Base-by-base conservation (phyloP, 2,329 filamentous ascomycete genomes). In the Trichoderma atroviride region DNA sequence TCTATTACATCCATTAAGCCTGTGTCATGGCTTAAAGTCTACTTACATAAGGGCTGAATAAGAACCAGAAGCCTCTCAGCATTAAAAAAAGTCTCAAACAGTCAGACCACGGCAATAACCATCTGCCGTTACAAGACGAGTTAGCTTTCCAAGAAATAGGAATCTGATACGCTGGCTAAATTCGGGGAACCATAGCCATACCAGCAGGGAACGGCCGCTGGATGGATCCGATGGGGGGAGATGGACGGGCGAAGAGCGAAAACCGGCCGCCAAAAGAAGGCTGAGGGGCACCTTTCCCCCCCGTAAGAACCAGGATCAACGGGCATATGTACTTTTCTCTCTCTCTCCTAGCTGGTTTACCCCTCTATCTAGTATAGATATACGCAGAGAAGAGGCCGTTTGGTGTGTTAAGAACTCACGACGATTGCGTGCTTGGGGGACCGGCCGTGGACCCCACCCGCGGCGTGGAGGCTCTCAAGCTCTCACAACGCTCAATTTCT, bases 401-500 rank as follows among this genome's bases (percentile, higher is more conserved):
- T 37, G 33, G 47, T 59, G 63, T 27, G 35, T 50, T 29, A 58
- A 52, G 37, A 37, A 29, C 53, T 19, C 31, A 55, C 24, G 24
- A 33, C 55, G 53, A 69, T 69, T 60, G 68, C 68, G 68, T 69
- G 68, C 68, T 69, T 47, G 61, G 16, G 27, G 56, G 33, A 35
- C 33, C 57, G 56, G 61, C 56, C 47, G 60, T 56, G 50, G 31
- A 31, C 68, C 69, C 61, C 63, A 43, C 68, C 64, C 53, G 64
- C 57, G 53, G 53, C 11, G 29, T 55, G 47, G 47, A 50, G 47
- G 47, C 47, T 50, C 47, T 43, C n/a, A 13, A 13, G 47, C 47
- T 50, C 47, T 43, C n/a, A 24, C 7, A 50, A 24, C 35, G 33
- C 35, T 10, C 35, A 35, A 22, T 24, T 31, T 43, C 29, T 31